Percentiles rank a stretch among this genome's conserved stretches.
Evolutionary conservation across 176 grass and related monocot species (phyloP).

Genomic region (Carex cristatella): DNA sequence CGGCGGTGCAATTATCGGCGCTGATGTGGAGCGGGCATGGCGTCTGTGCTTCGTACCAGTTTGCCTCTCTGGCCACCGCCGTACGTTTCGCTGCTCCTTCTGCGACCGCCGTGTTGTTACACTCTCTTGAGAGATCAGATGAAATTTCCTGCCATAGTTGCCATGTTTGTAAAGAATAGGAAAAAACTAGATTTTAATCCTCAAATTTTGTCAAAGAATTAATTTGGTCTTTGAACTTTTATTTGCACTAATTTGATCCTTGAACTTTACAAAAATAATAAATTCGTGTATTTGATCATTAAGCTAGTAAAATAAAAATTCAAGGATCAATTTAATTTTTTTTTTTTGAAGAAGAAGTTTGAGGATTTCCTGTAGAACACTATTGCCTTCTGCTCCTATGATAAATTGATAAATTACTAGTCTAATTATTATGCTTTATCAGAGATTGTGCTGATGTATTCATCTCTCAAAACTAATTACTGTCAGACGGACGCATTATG

Average conservation of each 20-base stretch:
- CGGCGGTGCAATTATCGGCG: slow-evolving; percentile 37
- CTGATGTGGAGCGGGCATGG: slow-evolving; percentile 57
- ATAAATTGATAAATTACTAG: neutral
- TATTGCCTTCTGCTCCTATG: neutral
- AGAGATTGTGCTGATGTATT: neutral
- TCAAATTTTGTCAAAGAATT: too few species aligned
- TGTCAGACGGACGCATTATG: too few species aligned
- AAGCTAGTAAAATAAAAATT: too few species aligned
- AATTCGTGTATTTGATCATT: too few species aligned
- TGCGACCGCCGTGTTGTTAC: slow-evolving; percentile 43
- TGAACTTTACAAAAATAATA: too few species aligned
- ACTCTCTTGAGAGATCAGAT: neutral
- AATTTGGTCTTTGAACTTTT: too few species aligned
- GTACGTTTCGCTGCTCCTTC: slow-evolving; percentile 42
- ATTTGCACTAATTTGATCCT: too few species aligned
- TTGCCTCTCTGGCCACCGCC: slow-evolving; percentile 40
- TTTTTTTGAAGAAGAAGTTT: neutral
- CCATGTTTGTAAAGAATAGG: neutral
- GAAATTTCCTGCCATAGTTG: neutral
- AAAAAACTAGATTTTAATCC: neutral
- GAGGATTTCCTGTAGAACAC: neutral
- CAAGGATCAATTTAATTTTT: neutral
- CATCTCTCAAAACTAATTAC: neutral
- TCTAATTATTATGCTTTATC: neutral
- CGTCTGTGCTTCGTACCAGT: slow-evolving; percentile 50